Base-by-base conservation (phyloP, 148 eudicot genomes). In the Rhododendron mucronatum region DNA sequence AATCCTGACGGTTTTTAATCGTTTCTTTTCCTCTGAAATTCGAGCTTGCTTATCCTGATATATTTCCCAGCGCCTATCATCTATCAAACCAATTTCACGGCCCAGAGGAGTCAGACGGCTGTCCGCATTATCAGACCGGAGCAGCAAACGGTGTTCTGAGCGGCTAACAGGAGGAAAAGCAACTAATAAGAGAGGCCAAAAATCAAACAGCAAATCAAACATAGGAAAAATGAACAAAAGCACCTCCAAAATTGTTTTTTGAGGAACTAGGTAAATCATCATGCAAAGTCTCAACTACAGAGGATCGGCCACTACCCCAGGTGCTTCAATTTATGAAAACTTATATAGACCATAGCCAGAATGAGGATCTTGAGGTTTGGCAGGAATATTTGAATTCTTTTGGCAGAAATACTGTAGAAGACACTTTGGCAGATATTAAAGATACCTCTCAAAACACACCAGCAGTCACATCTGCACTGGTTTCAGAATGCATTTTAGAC, bases 41-140 rank as follows among this genome's bases (percentile, higher is more conserved):
- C 92, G 92, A 12, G 88, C 92, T 90, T 97, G 99, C 93, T 97
- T 97, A 84, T 93, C 96, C 89, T 92, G 92, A 91, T 94, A 95
- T n/a, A 94, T 26, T 86, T 91, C 91, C 98, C 98, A 97, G 80
- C 96, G 93, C 85, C 93, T 90, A 90, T 93, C 98, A 87, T 93
- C 95, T 86, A 97, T 93, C 87, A 97, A 91, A 84, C 99, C 99
- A 89, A 97, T 94, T 90, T 97, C 99, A 89, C 86, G 94, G 48
- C 98, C 99, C 83, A 97, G 87, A 63, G 99, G 99, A 76, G 98
- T 97, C 87, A 97, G 99, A 87, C 99, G 99, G 86, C 98, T 97
- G 86, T 97, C 99, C 69, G 99, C 99, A 89, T 97, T 97, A 88
- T 97, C 99, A 82, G 98, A 88, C 81, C 99, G 95, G 15, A 97